phyloP scores from a whole-genome alignment of 148 eudicot genomes.

The Euryodendron excelsum region DNA sequence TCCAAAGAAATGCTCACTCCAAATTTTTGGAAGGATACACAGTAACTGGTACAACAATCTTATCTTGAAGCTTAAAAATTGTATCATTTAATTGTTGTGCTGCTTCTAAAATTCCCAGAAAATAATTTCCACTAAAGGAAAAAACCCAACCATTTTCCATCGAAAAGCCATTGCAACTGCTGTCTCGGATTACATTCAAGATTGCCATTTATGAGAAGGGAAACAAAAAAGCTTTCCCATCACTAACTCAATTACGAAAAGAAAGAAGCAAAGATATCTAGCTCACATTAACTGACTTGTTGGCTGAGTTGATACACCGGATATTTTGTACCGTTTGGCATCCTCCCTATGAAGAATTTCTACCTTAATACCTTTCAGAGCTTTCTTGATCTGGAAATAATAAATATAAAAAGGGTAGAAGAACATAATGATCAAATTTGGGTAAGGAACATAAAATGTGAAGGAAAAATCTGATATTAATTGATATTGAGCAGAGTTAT shows the following conservation, averaged over 20 bases:
- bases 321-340: conserved; percentile 43
- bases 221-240: background rate
- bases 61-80: background rate
- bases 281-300: conserved; percentile 50
- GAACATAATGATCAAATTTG: background rate
- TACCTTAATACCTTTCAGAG: conserved; percentile 52
- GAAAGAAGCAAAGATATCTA: background rate
- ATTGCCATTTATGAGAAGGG: background rate
- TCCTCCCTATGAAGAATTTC: conserved; percentile 35
- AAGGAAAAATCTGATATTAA: background rate
- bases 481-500: too few relatives aligned
- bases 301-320: conserved; percentile 43
- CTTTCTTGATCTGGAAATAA: conserved; percentile 49
- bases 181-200: background rate
- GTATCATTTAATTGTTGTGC: background rate
- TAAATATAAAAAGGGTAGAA: background rate
- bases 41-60: too few relatives aligned
- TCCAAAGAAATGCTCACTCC: too few relatives aligned
- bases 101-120: background rate
- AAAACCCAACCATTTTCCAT: background rate
- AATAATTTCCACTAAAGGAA: background rate
- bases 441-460: background rate
- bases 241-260: too few relatives aligned
- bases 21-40: too few relatives aligned
- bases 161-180: too few relatives aligned